Evolutionary conservation across 2,329 filamentous ascomycete species (phyloP).

Genomic region (Magnaporthiopsis poae): DNA sequence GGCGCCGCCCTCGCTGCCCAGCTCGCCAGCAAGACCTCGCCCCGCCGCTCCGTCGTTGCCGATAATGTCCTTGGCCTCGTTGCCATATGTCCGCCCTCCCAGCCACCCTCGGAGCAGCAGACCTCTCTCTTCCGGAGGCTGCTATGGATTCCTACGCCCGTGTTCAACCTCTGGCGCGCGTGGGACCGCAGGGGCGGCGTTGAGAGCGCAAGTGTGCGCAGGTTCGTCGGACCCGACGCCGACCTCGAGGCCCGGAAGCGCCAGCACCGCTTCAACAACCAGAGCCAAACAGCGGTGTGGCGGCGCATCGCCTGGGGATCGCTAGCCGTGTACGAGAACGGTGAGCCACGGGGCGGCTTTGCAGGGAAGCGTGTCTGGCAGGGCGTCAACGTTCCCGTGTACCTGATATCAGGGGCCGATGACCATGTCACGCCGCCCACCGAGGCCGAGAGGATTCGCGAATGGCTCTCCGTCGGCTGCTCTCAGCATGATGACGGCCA

Average conservation of each 20-base stretch:
- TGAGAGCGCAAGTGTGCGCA: constrained; percentile 65
- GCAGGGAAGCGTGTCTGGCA: constrained; percentile 64
- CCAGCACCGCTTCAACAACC: constrained; percentile 67
- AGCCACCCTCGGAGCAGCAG: constrained; percentile 47
- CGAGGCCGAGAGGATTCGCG: constrained; percentile 27
- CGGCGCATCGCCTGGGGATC: constrained; percentile 68
- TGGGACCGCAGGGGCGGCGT: constrained; percentile 73
- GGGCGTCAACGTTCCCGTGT: constrained; percentile 61
- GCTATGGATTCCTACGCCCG: constrained; percentile 56
- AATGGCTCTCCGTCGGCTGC: constrained; percentile 1
- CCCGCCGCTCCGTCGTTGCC: constrained; percentile 36
- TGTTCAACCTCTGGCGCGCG: constrained; percentile 67
- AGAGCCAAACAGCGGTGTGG: constrained; percentile 75
- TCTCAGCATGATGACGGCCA: background rate
- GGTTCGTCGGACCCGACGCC: constrained; percentile 62
- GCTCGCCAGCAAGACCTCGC: constrained; percentile 45
- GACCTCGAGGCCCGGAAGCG: constrained; percentile 56
- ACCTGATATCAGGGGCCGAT: constrained; percentile 66
- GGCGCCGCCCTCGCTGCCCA: constrained; percentile 69
- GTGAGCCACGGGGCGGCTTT: constrained; percentile 50
- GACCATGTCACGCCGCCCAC: constrained; percentile 55
- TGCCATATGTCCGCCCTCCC: constrained; percentile 68
- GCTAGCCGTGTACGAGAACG: constrained; percentile 50
- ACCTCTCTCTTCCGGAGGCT: constrained; percentile 43
- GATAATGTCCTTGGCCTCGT: constrained; percentile 65